Evolutionary conservation across 768 basidiomycete genomes (phyloP).

Genomic region (Suillus paluster): DNA sequence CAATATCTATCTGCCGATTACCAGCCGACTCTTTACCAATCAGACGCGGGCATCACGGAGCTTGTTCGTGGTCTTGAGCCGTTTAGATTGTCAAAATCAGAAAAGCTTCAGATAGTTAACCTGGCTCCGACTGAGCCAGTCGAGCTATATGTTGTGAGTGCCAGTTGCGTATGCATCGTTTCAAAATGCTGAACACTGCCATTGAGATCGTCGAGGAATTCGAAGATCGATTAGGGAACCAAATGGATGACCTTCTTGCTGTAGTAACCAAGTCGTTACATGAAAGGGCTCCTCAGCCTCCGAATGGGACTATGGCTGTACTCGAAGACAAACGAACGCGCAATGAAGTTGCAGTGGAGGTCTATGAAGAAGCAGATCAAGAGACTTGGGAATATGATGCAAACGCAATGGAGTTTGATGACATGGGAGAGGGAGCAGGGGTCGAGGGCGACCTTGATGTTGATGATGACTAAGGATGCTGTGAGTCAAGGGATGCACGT

Average conservation of each 20-base stretch:
- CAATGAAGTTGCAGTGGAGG: conserved; percentile 12
- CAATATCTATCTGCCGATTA: conserved; percentile 79
- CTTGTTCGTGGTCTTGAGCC: conserved; percentile 70
- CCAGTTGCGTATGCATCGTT: neutral
- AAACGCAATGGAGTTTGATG: conserved; percentile 65
- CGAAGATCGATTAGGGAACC: conserved; percentile 77
- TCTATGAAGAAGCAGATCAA: conserved; percentile 28
- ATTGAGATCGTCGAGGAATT: conserved; percentile 88
- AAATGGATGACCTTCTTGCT: conserved; percentile 67
- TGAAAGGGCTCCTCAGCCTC: neutral
- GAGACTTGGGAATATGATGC: conserved; percentile 39
- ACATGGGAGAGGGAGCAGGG: conserved; percentile 66
- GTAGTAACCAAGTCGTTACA: conserved; percentile 52
- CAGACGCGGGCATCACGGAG: conserved; percentile 60
- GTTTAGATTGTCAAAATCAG: conserved; percentile 83
- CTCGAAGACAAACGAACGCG: neutral
- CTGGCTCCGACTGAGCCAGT: conserved; percentile 81
- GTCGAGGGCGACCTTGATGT: conserved; percentile 75
- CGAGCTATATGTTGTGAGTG: conserved; percentile 86
- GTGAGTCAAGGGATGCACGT: neutral
- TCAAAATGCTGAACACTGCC: conserved; percentile 1
- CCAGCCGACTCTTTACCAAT: conserved; percentile 71
- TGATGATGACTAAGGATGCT: conserved; percentile 51
- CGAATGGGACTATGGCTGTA: neutral
- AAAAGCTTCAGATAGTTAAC: conserved; percentile 93